Conservation (phyloP, 768 basidiomycete genomes). For the Rhodosporidiobolus odoratus region DNA sequence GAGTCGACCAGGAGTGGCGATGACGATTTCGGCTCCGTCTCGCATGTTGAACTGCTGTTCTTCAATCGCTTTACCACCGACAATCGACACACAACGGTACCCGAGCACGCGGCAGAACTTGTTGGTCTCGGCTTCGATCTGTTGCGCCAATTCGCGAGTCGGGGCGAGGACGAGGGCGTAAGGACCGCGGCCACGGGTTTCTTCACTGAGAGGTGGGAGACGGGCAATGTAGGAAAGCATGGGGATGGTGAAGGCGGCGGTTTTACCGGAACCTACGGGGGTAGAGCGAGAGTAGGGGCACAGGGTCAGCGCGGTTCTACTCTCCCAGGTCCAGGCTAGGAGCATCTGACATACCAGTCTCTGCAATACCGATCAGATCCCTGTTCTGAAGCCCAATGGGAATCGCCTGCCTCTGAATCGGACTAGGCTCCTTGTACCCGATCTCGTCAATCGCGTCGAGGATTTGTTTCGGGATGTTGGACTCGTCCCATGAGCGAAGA, state of each 20-base stretch:
- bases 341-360: slow-evolving; percentile 62
- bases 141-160: slow-evolving; percentile 97
- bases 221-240: slow-evolving; percentile 91
- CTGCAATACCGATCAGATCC: slow-evolving; percentile 96
- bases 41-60: slow-evolving; percentile 97
- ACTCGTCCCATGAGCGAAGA: slow-evolving; percentile 85
- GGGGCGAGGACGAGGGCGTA: slow-evolving; percentile 89
- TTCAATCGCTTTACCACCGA: slow-evolving; percentile 94
- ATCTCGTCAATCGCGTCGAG: slow-evolving; percentile 79
- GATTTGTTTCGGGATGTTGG: slow-evolving; percentile 69
- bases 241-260: slow-evolving; percentile 95
- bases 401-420: slow-evolving; percentile 97
- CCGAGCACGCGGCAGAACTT: slow-evolving; percentile 88
- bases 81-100: slow-evolving; percentile 92
- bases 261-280: slow-evolving; percentile 85
- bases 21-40: slow-evolving; percentile 97
- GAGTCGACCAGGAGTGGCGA: slow-evolving; percentile 95
- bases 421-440: slow-evolving; percentile 93
- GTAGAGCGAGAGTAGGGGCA: background rate
- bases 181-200: slow-evolving; percentile 87
- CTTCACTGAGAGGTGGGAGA: slow-evolving; percentile 79
- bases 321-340: background rate
- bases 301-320: background rate
- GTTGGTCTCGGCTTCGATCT: slow-evolving; percentile 86
- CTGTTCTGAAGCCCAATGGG: slow-evolving; percentile 96